Conservation (phyloP, 1,284 basidiomycete genomes). For the Blastosporella zonata region DNA sequence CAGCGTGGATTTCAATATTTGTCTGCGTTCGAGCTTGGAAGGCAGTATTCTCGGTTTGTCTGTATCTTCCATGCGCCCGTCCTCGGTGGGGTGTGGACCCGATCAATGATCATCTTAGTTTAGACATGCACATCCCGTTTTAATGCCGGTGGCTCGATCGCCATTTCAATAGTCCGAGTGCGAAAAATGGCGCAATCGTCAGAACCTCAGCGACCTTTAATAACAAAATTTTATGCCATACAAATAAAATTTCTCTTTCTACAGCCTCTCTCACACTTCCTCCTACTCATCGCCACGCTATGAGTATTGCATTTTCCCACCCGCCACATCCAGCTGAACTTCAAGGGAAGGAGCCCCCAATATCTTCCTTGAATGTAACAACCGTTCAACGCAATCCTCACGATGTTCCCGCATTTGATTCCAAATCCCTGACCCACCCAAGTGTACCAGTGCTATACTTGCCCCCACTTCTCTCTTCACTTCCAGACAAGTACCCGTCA, state of each 20-base stretch:
- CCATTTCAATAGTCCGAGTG: conserved; percentile 10
- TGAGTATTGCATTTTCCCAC: conserved; percentile 14
- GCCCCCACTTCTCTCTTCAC: conserved; percentile 75
- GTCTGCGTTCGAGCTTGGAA: too few relatives aligned
- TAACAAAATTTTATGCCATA: not conserved
- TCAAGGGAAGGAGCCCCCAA: not conserved
- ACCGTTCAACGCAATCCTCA: conserved; percentile 52
- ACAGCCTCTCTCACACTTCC: not conserved
- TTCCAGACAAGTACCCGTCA: conserved; percentile 43
- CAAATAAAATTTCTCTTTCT: not conserved
- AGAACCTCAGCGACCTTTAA: conserved; percentile 1
- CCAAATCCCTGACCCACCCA: conserved; percentile 34
- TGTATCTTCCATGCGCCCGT: too few relatives aligned
- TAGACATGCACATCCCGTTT: not conserved
- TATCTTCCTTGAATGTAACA: conserved; percentile 2
- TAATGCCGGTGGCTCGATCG: conserved; percentile 8
- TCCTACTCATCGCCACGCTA: not conserved
- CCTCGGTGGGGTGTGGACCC: too few relatives aligned
- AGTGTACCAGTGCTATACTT: conserved; percentile 65
- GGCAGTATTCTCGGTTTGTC: too few relatives aligned
- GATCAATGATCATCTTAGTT: not conserved
- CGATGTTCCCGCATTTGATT: conserved; percentile 52
- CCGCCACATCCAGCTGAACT: conserved; percentile 12
- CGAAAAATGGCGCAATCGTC: conserved; percentile 21
- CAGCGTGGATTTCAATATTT: too few relatives aligned